These are phyloP conservation scores for Nissolia schottii DNA, from an alignment of 306 rosid species.

Conservation along the genomic window DNA sequence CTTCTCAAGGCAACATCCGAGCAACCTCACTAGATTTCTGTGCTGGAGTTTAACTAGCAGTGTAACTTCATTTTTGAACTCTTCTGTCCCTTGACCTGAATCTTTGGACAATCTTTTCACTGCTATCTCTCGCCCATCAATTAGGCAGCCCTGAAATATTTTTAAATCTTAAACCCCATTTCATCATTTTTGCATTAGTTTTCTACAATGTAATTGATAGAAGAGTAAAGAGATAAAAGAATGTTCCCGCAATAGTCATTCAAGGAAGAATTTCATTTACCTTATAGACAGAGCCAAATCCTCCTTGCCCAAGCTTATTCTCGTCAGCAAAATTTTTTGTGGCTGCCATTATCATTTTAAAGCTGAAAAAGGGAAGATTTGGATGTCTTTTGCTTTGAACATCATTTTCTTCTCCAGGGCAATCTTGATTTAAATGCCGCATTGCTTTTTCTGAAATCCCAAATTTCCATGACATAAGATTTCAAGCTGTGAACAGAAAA, in stretches of 20 bases:
- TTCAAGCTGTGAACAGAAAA: too few relatives aligned
- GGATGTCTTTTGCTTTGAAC: not conserved
- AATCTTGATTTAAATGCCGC: not conserved
- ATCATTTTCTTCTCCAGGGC: not conserved
- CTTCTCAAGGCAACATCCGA: slow-evolving; percentile 30
- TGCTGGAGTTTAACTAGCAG: slow-evolving; percentile 31
- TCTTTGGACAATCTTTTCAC: slow-evolving; percentile 33
- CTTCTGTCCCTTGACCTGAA: slow-evolving; percentile 34
- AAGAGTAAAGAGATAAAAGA: not conserved
- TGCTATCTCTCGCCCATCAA: slow-evolving; percentile 42
- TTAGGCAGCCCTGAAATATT: slow-evolving; percentile 38
- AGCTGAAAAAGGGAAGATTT: slow-evolving; percentile 27
- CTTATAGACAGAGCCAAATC: slow-evolving; percentile 60
- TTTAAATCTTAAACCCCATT: not conserved
- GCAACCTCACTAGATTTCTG: slow-evolving; percentile 32
- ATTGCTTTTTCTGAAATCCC: not conserved
- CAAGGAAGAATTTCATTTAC: slow-evolving; percentile 13
- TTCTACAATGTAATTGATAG: not conserved
- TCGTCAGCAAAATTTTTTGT: slow-evolving; percentile 27
- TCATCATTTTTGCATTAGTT: not conserved
- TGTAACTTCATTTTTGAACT: slow-evolving; percentile 31
- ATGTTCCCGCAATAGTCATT: not conserved
- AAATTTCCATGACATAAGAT: not conserved
- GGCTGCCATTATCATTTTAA: slow-evolving; percentile 21
- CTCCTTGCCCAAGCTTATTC: slow-evolving; percentile 58